Evolutionary conservation across 345 rosid species (phyloP).

Genomic region (Ceriops decandra): DNA sequence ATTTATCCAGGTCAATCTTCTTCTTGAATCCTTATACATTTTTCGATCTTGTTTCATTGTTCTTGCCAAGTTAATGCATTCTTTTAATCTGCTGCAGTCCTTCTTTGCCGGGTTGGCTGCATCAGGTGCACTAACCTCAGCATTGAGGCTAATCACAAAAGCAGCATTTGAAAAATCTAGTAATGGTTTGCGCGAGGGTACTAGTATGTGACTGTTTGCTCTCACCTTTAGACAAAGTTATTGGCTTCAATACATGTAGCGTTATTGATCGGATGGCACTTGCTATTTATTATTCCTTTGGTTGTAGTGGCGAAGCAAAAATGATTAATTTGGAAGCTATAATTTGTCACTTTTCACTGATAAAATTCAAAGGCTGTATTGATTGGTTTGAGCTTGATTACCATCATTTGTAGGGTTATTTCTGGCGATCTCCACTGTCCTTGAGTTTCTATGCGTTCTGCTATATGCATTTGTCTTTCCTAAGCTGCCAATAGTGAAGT

Average conservation of each 20-base stretch:
- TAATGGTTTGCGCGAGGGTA: slow-evolving; percentile 75
- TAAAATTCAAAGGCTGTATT: neutral
- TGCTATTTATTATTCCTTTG: neutral
- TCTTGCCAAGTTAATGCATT: neutral
- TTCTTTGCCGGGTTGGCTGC: slow-evolving; percentile 86
- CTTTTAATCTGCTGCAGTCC: slow-evolving; percentile 42
- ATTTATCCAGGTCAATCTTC: slow-evolving; percentile 57
- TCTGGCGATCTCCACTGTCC: slow-evolving; percentile 60
- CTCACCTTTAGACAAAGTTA: neutral
- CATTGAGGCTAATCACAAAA: slow-evolving; percentile 65
- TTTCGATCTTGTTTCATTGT: neutral
- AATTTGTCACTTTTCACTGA: too few species aligned
- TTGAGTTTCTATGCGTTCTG: slow-evolving; percentile 59
- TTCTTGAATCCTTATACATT: neutral
- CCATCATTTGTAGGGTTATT: slow-evolving; percentile 53
- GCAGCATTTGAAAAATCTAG: slow-evolving; percentile 69
- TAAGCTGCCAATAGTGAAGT: slow-evolving; percentile 69
- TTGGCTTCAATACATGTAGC: neutral
- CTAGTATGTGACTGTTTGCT: slow-evolving; percentile 44
- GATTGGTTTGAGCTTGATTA: neutral
- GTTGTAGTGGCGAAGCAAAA: neutral
- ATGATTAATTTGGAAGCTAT: too few species aligned
- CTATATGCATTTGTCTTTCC: slow-evolving; percentile 65
- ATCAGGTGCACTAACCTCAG: slow-evolving; percentile 81
- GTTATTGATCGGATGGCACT: too few species aligned